Base-by-base conservation (phyloP, 2,329 filamentous ascomycete genomes). In the Xylariaceae sp. region DNA sequence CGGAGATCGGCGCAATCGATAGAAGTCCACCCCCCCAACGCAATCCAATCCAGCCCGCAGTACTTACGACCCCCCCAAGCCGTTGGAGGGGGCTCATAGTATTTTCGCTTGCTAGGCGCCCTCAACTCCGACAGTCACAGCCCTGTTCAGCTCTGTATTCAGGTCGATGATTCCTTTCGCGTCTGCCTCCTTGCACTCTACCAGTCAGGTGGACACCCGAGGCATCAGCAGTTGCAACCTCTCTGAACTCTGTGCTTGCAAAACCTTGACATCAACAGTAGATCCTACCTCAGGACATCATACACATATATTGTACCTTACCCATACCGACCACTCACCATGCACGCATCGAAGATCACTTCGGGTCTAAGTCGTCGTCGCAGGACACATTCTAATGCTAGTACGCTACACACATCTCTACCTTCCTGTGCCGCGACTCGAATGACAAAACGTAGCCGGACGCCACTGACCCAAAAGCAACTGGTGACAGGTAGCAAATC, bases 321-420 rank as follows among this genome's bases (percentile, higher is more conserved):
- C 35, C 15, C 10, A 17, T 5, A 14, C 4, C 35, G 4, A 38
- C 42, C 9, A 35, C 27, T n/a, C 51, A 51, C 48, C 14, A 65
- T 65, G 61, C 62, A 59, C 52, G 62, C 48, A 47, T 48, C 57
- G 45, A 65, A 57, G 54, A 58, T 65, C 39, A 49, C 61, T 30
- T 53, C 59, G 44, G 56, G 59, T 48, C 47, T 65, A 33, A 50
- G 51, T 53, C 59, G 60, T 43, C 62, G 59, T 45, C 60, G 61
- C 22, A 62, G 61, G 48, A 53, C 62, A 19, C 47, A 56, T 40
- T 65, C 62, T 38, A 62, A 56, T 60, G 59, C 59, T 49, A 65
- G 62, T 65, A 63, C 43, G 62, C n/a, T 19, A 17, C 30, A 42
- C 19, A 44, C 45, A 11, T 43, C 15, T 31, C 33, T 14, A 14